These are phyloP conservation scores for Penicillium bialowiezense DNA, from an alignment of 495 filamentous ascomycete species.

Conservation along the genomic window DNA sequence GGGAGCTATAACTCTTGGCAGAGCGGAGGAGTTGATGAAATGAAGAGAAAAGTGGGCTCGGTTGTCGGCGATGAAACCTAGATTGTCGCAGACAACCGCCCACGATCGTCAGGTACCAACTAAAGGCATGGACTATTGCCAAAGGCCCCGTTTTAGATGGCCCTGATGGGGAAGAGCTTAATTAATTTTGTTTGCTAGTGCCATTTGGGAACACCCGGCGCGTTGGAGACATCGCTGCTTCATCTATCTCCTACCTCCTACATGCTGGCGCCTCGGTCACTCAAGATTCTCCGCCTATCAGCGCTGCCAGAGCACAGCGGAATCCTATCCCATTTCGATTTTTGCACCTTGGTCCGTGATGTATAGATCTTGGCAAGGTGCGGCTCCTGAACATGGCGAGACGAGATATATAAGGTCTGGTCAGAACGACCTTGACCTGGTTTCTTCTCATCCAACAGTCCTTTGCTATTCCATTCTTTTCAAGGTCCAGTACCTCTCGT, in stretches of 20 bases:
- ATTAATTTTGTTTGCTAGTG: conserved; percentile 13
- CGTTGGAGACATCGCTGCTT: conserved; percentile 18
- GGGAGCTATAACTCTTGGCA: conserved; percentile 18
- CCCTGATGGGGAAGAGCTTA: conserved; percentile 12
- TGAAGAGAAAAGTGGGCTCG: neutral
- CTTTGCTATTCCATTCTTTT: conserved; percentile 34
- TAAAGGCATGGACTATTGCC: conserved; percentile 10
- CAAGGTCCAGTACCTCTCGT: conserved; percentile 34
- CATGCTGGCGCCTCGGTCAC: conserved; percentile 17
- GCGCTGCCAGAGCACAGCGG: conserved; percentile 4
- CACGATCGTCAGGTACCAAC: conserved; percentile 20
- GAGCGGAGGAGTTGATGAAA: conserved; percentile 11
- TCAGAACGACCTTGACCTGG: neutral
- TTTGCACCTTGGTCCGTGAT: too few relatives aligned
- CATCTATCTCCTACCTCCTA: conserved; percentile 38
- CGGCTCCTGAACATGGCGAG: conserved; percentile 4
- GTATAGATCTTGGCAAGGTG: conserved; percentile 8
- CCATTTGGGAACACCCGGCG: conserved; percentile 11
- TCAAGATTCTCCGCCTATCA: conserved; percentile 30
- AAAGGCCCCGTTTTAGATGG: conserved; percentile 4
- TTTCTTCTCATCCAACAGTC: conserved; percentile 28
- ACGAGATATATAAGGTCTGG: conserved; percentile 24
- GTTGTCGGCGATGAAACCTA: conserved; percentile 29
- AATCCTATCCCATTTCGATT: conserved; percentile 2
- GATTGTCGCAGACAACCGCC: conserved; percentile 34